These are phyloP conservation scores for Raffaelea albimanens DNA, from an alignment of 2,329 filamentous ascomycete genomes.

Conservation along the genomic window DNA sequence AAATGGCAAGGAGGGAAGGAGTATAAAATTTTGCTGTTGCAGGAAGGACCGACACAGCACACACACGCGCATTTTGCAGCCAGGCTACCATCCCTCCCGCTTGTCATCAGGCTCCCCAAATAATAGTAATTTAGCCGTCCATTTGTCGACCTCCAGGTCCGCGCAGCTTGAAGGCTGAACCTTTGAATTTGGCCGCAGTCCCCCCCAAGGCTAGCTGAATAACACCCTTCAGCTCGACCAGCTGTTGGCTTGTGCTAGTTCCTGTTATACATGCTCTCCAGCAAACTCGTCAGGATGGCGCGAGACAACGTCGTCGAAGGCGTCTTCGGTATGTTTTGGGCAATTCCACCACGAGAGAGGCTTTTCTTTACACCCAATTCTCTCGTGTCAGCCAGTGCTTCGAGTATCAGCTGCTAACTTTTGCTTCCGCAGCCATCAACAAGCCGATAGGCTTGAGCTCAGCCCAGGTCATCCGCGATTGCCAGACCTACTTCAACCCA, in stretches of 20 bases:
- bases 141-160: too few relatives aligned
- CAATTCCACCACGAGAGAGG: neutral
- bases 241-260: too few relatives aligned
- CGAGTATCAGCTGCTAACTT: neutral
- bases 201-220: too few relatives aligned
- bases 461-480: constrained; percentile 80
- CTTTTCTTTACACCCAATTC: neutral
- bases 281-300: constrained; percentile 37
- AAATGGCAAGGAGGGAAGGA: neutral
- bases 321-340: constrained; percentile 41
- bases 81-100: neutral
- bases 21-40: constrained; percentile 7
- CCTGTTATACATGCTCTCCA: constrained; percentile 24
- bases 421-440: constrained; percentile 62
- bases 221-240: too few relatives aligned
- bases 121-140: too few relatives aligned
- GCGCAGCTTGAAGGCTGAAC: too few relatives aligned
- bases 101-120: too few relatives aligned
- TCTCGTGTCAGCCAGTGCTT: neutral
- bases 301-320: constrained; percentile 44
- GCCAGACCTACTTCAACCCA: constrained; percentile 74
- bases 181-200: too few relatives aligned
- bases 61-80: neutral
- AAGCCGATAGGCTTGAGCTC: constrained; percentile 84
- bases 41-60: constrained; percentile 3